A percentile compares a stretch with the other conserved stretches of the same genome.
Evolutionary conservation across 148 eudicot species (phyloP).

Genomic region (Nepenthes gracilis): DNA sequence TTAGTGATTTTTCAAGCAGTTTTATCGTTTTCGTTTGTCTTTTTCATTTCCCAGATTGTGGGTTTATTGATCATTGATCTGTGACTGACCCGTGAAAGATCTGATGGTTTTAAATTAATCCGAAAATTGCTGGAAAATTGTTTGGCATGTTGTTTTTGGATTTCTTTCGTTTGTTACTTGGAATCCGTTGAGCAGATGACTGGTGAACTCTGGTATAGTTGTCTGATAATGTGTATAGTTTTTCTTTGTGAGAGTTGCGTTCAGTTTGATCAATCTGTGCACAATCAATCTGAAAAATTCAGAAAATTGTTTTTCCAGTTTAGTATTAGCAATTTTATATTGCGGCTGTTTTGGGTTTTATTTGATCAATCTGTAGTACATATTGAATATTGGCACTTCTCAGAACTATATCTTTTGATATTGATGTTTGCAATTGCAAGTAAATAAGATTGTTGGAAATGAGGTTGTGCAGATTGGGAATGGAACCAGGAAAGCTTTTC

Average conservation of each 20-base stretch:
- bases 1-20: neutral
- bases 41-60: slow-evolving; percentile 6
- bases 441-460: neutral
- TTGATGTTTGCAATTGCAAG: neutral
- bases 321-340: too few species aligned
- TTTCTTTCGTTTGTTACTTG: neutral
- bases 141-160: neutral
- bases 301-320: too few species aligned
- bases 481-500: slow-evolving; percentile 31
- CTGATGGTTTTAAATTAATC: slow-evolving; percentile 32
- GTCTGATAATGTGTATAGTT: neutral
- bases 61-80: slow-evolving; percentile 30
- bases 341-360: too few species aligned
- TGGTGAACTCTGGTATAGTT: neutral
- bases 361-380: too few species aligned
- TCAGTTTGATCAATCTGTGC: neutral
- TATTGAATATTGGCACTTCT: neutral
- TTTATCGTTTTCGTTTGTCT: neutral
- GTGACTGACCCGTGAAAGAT: slow-evolving; percentile 38
- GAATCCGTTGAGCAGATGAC: neutral
- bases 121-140: neutral
- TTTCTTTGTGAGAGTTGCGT: neutral
- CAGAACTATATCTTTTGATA: neutral
- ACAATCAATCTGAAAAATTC: too few species aligned
- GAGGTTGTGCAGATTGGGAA: slow-evolving; percentile 1